phyloP scores from a whole-genome alignment of 371 early-diverging fungal genomes.

The Cokeromyces recurvatus region DNA sequence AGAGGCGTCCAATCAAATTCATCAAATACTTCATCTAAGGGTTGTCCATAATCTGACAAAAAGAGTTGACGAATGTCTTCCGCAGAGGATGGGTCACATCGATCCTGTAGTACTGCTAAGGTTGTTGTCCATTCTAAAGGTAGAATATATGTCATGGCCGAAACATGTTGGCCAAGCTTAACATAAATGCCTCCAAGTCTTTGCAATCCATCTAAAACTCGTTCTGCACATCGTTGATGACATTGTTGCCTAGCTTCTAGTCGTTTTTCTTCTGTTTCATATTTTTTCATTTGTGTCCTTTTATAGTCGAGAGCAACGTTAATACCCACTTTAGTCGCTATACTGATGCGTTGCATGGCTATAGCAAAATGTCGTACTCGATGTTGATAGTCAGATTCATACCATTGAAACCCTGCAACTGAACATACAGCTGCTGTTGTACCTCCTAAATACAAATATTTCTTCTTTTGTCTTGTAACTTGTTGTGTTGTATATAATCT shows the following conservation, averaged over 20 bases:
- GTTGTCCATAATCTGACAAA: conserved; percentile 59
- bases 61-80: conserved; percentile 70
- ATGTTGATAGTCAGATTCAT: no score
- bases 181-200: conserved; percentile 87
- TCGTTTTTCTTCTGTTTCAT: conserved; percentile 32
- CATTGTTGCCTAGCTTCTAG: conserved; percentile 29
- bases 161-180: conserved; percentile 89
- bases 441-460: no score
- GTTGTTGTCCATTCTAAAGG: conserved; percentile 88
- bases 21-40: conserved; percentile 60
- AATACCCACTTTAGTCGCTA: conserved; percentile 41
- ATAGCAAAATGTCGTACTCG: conserved; percentile 29
- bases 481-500: no score
- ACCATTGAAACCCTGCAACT: no score
- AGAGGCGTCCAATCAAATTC: conserved; percentile 72
- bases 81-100: conserved; percentile 65
- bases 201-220: conserved; percentile 52
- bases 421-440: no score
- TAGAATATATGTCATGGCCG: conserved; percentile 81
- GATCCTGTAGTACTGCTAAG: conserved; percentile 80
- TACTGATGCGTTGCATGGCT: conserved; percentile 37
- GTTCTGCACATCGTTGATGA: conserved; percentile 52
- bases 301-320: conserved; percentile 58
- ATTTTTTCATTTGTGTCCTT: conserved; percentile 39
- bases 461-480: no score